A percentile compares a stretch with the other conserved stretches of the same genome.
These are phyloP conservation scores for Ambrosiella cleistominuta DNA, from an alignment of 2,329 filamentous ascomycete species.

Conservation along the genomic window DNA sequence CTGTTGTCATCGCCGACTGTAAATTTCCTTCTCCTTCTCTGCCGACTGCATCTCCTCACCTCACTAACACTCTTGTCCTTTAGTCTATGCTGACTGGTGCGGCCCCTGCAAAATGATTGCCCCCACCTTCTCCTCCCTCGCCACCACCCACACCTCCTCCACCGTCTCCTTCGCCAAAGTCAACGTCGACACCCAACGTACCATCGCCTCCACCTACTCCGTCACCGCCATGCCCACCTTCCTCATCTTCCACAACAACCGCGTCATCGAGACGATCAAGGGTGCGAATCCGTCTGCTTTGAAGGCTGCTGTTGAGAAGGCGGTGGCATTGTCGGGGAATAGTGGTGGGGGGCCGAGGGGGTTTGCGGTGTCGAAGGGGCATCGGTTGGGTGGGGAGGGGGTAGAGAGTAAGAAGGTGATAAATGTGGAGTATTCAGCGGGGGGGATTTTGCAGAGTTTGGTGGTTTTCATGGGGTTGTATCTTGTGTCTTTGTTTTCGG, in stretches of 20 bases:
- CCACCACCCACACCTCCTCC: constrained; percentile 60
- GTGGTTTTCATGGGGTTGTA: constrained; percentile 43
- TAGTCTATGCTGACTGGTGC: constrained; percentile 93
- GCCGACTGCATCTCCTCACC: background rate
- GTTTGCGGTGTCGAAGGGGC: constrained; percentile 35
- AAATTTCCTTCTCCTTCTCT: constrained; percentile 23
- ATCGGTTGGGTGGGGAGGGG: constrained; percentile 34
- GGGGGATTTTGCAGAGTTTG: constrained; percentile 25
- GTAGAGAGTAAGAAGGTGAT: constrained; percentile 15
- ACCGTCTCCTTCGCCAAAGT: constrained; percentile 84
- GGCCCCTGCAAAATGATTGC: constrained; percentile 85
- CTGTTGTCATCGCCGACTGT: constrained; percentile 83
- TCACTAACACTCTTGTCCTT: background rate
- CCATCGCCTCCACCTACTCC: constrained; percentile 58
- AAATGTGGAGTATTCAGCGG: constrained; percentile 22
- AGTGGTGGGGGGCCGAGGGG: constrained; percentile 26
- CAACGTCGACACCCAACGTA: constrained; percentile 68
- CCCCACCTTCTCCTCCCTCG: constrained; percentile 71
- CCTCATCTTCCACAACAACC: constrained; percentile 66
- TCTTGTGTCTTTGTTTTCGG: constrained; percentile 42
- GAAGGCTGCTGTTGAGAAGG: constrained; percentile 57
- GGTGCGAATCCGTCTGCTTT: constrained; percentile 68
- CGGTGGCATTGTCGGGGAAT: constrained; percentile 33
- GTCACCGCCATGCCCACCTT: constrained; percentile 90
- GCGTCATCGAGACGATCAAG: constrained; percentile 55